Conservation (phyloP, 2,329 filamentous ascomycete species). For the Fonsecaea multimorphosa region DNA sequence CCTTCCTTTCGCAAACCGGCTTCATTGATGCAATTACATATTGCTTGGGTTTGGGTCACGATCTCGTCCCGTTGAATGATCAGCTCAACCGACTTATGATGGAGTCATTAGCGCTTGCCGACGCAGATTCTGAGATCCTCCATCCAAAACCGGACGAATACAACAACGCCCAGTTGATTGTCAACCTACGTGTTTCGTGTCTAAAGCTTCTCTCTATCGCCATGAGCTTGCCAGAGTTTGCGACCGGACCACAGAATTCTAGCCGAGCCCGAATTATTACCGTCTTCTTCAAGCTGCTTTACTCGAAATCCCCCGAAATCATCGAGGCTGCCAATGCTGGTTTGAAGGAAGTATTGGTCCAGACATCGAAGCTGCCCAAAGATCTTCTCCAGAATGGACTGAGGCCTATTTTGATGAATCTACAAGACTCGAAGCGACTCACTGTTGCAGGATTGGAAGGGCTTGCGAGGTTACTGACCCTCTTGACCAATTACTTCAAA, state of each 20-base stretch:
- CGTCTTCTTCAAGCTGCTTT: slow-evolving; percentile 97
- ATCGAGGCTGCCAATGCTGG: slow-evolving; percentile 93
- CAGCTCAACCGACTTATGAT: slow-evolving; percentile 86
- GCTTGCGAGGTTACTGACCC: slow-evolving; percentile 81
- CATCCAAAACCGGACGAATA: slow-evolving; percentile 93
- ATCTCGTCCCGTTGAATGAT: slow-evolving; percentile 91
- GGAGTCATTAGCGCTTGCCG: slow-evolving; percentile 90
- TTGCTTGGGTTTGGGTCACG: slow-evolving; percentile 84
- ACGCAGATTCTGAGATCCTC: slow-evolving; percentile 90
- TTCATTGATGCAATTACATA: slow-evolving; percentile 98
- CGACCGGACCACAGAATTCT: slow-evolving; percentile 69
- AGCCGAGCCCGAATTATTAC: slow-evolving; percentile 75
- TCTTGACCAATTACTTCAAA: slow-evolving; percentile 98
- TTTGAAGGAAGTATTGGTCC: slow-evolving; percentile 82
- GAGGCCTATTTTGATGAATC: slow-evolving; percentile 91
- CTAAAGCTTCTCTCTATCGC: slow-evolving; percentile 91
- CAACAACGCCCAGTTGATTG: slow-evolving; percentile 92
- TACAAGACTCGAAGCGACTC: slow-evolving; percentile 90
- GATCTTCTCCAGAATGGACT: slow-evolving; percentile 93
- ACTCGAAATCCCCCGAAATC: slow-evolving; percentile 88
- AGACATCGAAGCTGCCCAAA: slow-evolving; percentile 91
- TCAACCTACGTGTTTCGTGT: slow-evolving; percentile 89
- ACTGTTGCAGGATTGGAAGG: slow-evolving; percentile 90
- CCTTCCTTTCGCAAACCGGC: slow-evolving; percentile 94
- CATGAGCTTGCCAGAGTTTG: slow-evolving; percentile 91